phyloP scores from a whole-genome alignment of 257 asterid genomes.

The Cruciata laevipes region DNA sequence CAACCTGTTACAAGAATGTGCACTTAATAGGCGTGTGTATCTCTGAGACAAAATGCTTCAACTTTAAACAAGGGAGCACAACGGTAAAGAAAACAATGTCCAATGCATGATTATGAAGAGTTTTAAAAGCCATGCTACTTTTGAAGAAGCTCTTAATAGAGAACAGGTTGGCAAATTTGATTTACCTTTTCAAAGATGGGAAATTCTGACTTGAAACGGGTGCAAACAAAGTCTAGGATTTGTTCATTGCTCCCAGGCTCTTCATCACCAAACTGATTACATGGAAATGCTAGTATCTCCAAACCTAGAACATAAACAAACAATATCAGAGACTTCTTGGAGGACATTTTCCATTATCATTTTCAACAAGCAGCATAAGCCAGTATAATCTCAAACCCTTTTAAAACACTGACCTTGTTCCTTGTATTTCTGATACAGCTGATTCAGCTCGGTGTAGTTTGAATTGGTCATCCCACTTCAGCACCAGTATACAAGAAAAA shows the following conservation, averaged over 20 bases:
- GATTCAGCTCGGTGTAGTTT: slow-evolving; percentile 69
- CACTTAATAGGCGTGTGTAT: slow-evolving; percentile 2
- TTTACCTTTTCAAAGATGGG: slow-evolving; percentile 67
- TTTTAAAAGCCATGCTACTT: not conserved
- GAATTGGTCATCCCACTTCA: slow-evolving; percentile 88
- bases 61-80: not conserved
- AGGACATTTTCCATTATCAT: not conserved
- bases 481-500: slow-evolving; percentile 9
- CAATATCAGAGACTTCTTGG: not conserved
- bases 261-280: slow-evolving; percentile 89
- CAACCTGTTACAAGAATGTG: slow-evolving; percentile 35
- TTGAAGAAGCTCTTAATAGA: not conserved
- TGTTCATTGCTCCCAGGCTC: slow-evolving; percentile 73
- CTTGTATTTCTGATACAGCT: slow-evolving; percentile 55
- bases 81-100: not conserved
- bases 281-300: slow-evolving; percentile 78
- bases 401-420: slow-evolving; percentile 45
- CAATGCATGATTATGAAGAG: no score
- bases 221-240: slow-evolving; percentile 66
- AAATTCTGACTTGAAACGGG: slow-evolving; percentile 63
- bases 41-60: not conserved
- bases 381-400: not conserved
- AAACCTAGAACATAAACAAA: slow-evolving; percentile 35
- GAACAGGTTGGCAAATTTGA: not conserved
- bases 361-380: not conserved